Conservation (phyloP, 2,329 filamentous ascomycete species). For the Mollisia scopiformis region DNA sequence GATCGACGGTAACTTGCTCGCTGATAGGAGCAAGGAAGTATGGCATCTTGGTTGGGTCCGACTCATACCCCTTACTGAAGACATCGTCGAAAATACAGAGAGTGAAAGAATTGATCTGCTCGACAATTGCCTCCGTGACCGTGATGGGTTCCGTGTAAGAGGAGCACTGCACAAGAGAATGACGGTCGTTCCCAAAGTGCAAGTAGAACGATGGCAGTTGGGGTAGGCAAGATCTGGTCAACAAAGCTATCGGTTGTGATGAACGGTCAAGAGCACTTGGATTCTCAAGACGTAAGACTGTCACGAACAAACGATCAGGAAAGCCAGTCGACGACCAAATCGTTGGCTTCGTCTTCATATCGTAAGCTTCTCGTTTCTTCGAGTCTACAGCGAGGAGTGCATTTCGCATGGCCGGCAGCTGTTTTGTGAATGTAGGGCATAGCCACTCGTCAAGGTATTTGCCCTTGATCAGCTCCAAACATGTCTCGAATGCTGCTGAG, state of each 20-base stretch:
- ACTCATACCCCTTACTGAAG: conserved; percentile 85
- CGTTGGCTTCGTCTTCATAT: conserved; percentile 77
- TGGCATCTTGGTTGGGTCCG: conserved; percentile 64
- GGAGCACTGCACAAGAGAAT: conserved; percentile 59
- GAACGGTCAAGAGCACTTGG: conserved; percentile 58
- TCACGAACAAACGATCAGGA: conserved; percentile 61
- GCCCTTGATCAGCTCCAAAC: conserved; percentile 66
- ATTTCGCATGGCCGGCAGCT: conserved; percentile 82
- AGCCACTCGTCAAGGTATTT: conserved; percentile 75
- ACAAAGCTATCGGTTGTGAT: conserved; percentile 67
- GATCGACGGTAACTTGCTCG: conserved; percentile 6
- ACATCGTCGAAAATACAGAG: conserved; percentile 78
- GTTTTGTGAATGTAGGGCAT: conserved; percentile 71
- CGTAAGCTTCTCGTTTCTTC: conserved; percentile 74
- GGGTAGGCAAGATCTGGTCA: conserved; percentile 71
- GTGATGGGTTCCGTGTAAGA: conserved; percentile 48
- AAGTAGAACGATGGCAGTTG: conserved; percentile 69
- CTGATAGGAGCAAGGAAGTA: conserved; percentile 78
- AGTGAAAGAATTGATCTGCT: conserved; percentile 71
- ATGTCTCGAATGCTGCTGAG: conserved; percentile 85
- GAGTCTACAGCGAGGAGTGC: conserved; percentile 80
- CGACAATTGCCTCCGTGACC: conserved; percentile 47
- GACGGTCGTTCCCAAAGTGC: conserved; percentile 67
- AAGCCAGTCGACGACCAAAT: conserved; percentile 63
- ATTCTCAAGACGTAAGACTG: conserved; percentile 59